Evolutionary conservation across 192 early-diverging fungal genomes (phyloP), one percentile per base, ranked within the genome.

Genomic region (Gonapodya prolifera): DNA sequence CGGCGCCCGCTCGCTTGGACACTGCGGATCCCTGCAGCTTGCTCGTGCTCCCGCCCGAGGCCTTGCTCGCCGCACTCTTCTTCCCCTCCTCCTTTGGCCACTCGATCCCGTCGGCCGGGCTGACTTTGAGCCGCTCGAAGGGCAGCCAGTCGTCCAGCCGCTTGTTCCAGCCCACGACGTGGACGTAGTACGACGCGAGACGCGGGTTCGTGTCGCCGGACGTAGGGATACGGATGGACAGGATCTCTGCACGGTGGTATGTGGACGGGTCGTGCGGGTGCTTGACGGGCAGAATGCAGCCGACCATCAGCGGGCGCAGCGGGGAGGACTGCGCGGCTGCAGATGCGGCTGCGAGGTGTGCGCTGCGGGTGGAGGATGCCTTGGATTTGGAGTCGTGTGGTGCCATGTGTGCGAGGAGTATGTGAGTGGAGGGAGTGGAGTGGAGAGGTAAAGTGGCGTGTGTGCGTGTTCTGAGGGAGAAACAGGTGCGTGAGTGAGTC

Each of bases 91-190:
- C 71, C 71, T 73, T 73, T 32, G 71, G 71, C 71, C 71, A 73
- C 32, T 73, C 71, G 32, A 73, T 73, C 18, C 8, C 71, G 28
- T 73, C 71, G 45, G 45, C 45, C 8, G 45, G 45, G 45, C 8
- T 16, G 71, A 73, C 81, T 33, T 92, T 87, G 30, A 92, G 84
- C 18, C 92, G 86, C 1, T 87, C 82, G 0, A 89, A 82, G 0
- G 82, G 33, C 0, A 99, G 93, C 98, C 96, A 98, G 81, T 97
- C 96, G 85, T 99, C 98, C 73, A 99, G 85, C 28, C 98, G 94
- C 82, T 99, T 99, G 89, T 99, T 99, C 85, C 94, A 98, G 75
- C 94, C 91, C 1, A 96, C 89, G 79, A 96, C 97, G 82, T 99
- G 97, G 18, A 99, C 95, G 82, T 99, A 99, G 80, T 93, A 97